Evolutionary conservation across 2,329 filamentous ascomycete species (phyloP).

Genomic region (Berkeleyomyces rouxiae): DNA sequence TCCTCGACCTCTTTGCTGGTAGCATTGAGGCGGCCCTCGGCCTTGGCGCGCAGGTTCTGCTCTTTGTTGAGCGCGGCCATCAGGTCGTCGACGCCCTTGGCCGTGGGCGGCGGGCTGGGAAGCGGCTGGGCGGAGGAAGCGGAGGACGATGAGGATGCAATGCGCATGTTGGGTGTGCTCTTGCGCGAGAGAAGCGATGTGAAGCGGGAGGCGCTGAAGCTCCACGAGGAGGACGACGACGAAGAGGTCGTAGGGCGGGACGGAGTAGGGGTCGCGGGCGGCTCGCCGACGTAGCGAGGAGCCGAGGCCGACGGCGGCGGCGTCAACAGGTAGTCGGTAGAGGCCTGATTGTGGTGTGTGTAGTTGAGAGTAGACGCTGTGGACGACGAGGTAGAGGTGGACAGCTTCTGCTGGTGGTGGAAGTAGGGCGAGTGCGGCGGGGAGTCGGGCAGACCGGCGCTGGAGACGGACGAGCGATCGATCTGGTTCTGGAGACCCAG

Average conservation of each 20-base stretch:
- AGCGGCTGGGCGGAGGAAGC: conserved; percentile 22
- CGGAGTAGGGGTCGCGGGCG: conserved; percentile 18
- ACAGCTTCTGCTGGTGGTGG: conserved; percentile 37
- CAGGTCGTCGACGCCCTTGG: conserved; percentile 26
- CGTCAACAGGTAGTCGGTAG: conserved; percentile 17
- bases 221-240: conserved; percentile 31
- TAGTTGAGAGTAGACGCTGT: conserved; percentile 23
- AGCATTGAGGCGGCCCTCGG: conserved; percentile 49
- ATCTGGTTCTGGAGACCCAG: conserved; percentile 49
- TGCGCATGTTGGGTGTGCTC: conserved; percentile 26
- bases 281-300: conserved; percentile 5
- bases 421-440: conserved; percentile 25
- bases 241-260: conserved; percentile 21
- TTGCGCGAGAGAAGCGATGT: conserved; percentile 33
- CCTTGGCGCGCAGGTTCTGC: conserved; percentile 46
- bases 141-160: conserved; percentile 15
- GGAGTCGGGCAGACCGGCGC: conserved; percentile 22
- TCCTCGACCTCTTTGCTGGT: conserved; percentile 64
- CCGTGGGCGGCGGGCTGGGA: conserved; percentile 16
- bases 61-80: conserved; percentile 48
- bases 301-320: conserved; percentile 13
- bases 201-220: conserved; percentile 26
- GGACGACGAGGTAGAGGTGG: conserved; percentile 57
- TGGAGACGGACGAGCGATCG: neutral
- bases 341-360: conserved; percentile 16